Percentiles rank a stretch among this genome's conserved stretches.
Evolutionary conservation across 176 grass and related monocot genomes (phyloP).

Genomic region (Triticum urartu): DNA sequence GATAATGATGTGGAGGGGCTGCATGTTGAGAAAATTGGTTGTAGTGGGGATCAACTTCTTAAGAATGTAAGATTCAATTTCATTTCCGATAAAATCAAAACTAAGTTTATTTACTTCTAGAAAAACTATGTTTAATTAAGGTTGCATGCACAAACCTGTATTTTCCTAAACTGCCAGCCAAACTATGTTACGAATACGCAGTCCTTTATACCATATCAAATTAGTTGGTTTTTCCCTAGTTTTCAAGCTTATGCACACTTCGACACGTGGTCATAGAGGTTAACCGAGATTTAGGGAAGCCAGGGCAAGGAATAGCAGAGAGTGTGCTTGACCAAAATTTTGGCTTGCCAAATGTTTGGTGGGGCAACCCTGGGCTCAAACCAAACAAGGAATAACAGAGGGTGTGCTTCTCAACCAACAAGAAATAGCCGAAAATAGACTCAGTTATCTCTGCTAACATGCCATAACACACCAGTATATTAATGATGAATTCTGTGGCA

Average conservation of each 20-base stretch:
- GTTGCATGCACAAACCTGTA: not conserved
- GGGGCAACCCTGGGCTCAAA: not conserved
- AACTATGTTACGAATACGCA: not conserved
- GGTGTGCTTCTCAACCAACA: not conserved
- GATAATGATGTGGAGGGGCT: too few relatives aligned
- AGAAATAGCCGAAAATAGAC: not conserved
- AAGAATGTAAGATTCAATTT: not conserved
- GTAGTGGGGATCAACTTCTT: too few relatives aligned
- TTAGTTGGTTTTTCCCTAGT: not conserved
- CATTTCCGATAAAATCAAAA: not conserved
- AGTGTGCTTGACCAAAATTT: not conserved
- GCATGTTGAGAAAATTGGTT: too few relatives aligned
- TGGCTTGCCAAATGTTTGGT: not conserved
- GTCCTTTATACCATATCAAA: not conserved
- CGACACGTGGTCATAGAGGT: not conserved
- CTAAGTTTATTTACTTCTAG: too few relatives aligned
- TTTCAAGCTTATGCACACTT: not conserved
- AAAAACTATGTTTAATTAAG: not conserved
- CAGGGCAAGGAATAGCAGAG: not conserved
- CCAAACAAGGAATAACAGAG: not conserved
- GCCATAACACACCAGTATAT: not conserved
- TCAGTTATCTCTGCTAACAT: not conserved
- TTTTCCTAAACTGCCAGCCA: not conserved
- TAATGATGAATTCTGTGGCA: conserved; percentile 25
- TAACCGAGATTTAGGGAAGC: not conserved